Evolutionary conservation across 2,329 filamentous ascomycete genomes (phyloP), one percentile per base, ranked within the genome.

Genomic region (Aspergillus pseudotamarii): DNA sequence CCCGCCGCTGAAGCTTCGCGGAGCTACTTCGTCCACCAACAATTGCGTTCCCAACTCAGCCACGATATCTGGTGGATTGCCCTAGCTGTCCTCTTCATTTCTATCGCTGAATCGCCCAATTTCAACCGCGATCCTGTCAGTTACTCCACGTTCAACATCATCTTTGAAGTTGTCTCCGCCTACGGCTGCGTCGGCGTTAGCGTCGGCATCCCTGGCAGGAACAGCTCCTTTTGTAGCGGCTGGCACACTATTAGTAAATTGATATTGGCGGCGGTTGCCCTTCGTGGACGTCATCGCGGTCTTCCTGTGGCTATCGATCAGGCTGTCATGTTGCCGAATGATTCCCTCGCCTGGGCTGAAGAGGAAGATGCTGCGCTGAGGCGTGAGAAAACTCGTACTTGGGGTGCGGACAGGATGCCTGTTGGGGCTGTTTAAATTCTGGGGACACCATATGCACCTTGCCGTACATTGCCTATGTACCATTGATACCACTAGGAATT

Each of bases 51-150:
- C 6, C 88, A 91, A 72, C 81, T 91, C 2, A 85, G 86, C 34
- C 87, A 90, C 72, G 89, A 91, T 69, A 79, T 91, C 19, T 90
- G 88, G 88, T 87, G 84, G 79, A 84, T 91, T 16, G 83, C 86
- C 3, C 74, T 89, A 0, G 85, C 86, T 2, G 82, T 89, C 14
- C 80, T 90, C 57, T 73, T 87, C 36, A 88, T 91, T 60, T 81
- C 83, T 59, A 82, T 86, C 45, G 86, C 89, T 54, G 88, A 91
- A 72, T 85, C 84, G 1, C 75, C 78, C 6, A 83, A 87, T 61
- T 87, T 86, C 58, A 76, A 82, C 1, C 69, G 73, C 6, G 81
- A 87, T 59, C 86, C 86, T 0, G 75, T 83, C 73, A 46, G 68
- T 11, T 89, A 83, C 72, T 84, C 83, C 23, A 83, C 87, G 6